Conservation (phyloP, 78 protist genomes). For the Chrysochromulina tobinii region DNA sequence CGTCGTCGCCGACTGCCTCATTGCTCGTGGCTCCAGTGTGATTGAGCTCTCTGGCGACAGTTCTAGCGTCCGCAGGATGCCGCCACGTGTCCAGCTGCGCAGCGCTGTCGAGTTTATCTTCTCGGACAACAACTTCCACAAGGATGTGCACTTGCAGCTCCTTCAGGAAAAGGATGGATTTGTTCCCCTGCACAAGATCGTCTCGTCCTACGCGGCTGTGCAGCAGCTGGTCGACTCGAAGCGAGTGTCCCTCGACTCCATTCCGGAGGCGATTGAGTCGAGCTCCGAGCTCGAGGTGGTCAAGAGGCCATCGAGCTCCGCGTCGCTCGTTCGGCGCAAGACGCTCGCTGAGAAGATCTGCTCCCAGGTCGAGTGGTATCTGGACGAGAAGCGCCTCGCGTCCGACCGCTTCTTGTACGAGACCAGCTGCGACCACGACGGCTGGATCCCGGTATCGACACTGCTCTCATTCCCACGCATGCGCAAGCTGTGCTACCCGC, state of each 20-base stretch:
- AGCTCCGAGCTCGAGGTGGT: background rate
- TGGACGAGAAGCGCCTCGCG: background rate
- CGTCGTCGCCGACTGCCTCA: constrained; percentile 18
- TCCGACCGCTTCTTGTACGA: background rate
- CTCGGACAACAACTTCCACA: background rate
- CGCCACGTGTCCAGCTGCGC: background rate
- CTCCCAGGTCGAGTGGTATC: constrained; percentile 13
- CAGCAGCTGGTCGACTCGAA: background rate
- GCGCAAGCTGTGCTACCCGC: constrained; percentile 13
- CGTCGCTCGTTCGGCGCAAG: background rate
- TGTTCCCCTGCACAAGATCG: background rate
- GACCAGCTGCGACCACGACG: background rate
- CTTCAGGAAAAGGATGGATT: background rate
- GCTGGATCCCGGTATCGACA: background rate
- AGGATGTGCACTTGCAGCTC: constrained; percentile 22
- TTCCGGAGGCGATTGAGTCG: background rate
- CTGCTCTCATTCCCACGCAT: constrained; percentile 4
- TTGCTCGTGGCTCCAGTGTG: background rate
- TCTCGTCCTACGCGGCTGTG: background rate
- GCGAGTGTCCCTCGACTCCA: too few relatives aligned
- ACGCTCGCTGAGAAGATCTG: constrained; percentile 17
- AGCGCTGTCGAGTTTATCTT: background rate
- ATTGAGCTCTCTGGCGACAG: constrained; percentile 1
- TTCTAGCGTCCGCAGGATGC: background rate
- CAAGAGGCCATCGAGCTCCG: too few relatives aligned